Base-by-base conservation (phyloP, 352 stramenopile genomes). In the Phytophthora sojae region DNA sequence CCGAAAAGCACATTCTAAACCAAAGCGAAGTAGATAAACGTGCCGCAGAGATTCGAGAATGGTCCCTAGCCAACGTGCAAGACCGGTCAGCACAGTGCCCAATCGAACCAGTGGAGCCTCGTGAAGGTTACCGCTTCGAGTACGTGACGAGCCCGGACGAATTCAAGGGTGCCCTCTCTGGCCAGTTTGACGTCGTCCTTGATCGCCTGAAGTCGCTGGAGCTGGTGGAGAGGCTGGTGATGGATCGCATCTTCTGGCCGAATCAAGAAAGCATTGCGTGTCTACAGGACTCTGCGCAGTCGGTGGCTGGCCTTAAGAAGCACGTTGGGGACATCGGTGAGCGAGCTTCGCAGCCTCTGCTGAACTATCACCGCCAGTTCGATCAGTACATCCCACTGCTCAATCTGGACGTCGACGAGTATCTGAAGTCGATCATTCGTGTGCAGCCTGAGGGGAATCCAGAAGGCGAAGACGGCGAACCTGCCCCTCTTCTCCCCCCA, bases 201-300 rank as follows among this genome's bases (percentile, higher is more conserved):
- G 79, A 92, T 50, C 81, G 82, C 3, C 57, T 98, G 15, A 87
- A 96, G 67, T 88, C 93, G 12, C 82, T 99, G 6, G 85, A 96
- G 37, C 77, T 96, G 4, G 90, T 99, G 5, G 96, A 99, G 64
- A 78, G 93, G 14, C 71, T 97, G 1, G 95, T 99, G 25, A 98
- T 99, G 96, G 90, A 98, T 63, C 88, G 89, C 6, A 92, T 99
- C 2, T 98, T 98, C 58, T 99, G 96, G 96, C 89, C 90, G 2
- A 94, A 97, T 37, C 92, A 98, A 69, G 93, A 97, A 26, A 89
- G 92, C 47, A 96, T 99, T 26, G 77, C 78, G n/a, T 94, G 82
- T 23, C 77, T 98, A 2, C 83, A 96, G 57, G 77, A 81, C 39
- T 85, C 70, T 23, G 85, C 85, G 6, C 69, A 86, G 17, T 94